Conservation (phyloP, 331 rosid species). For the Rhamnella rubrinervis region DNA sequence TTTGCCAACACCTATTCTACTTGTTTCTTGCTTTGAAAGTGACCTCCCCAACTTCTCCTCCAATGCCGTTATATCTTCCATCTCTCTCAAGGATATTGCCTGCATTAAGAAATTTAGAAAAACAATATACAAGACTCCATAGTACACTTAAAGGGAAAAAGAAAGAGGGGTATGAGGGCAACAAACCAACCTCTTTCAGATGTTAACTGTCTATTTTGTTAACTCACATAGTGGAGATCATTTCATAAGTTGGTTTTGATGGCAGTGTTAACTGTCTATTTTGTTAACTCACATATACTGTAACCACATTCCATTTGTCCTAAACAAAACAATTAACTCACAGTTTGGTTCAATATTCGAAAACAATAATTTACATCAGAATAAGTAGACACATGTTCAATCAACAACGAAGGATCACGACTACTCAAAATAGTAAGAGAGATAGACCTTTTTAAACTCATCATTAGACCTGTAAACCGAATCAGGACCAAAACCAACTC, state of each 20-base stretch:
- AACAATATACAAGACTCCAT: background rate
- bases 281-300: too few species aligned
- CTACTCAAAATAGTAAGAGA: background rate
- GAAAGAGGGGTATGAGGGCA: background rate
- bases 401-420: background rate
- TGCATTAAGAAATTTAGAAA: conserved; percentile 35
- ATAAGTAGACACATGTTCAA: too few species aligned
- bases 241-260: too few species aligned
- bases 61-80: conserved; percentile 72
- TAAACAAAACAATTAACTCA: background rate
- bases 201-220: too few species aligned
- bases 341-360: background rate
- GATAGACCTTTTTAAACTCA: conserved; percentile 80
- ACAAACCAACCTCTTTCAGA: background rate
- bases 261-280: too few species aligned
- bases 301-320: too few species aligned
- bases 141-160: background rate
- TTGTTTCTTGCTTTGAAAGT: conserved; percentile 75
- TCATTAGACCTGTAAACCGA: conserved; percentile 72
- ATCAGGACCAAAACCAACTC: conserved; percentile 81
- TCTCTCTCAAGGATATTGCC: conserved; percentile 81
- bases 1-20: conserved; percentile 92
- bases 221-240: too few species aligned
- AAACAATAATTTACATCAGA: too few species aligned
- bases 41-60: conserved; percentile 84